A percentile compares a stretch with the other conserved stretches of the same genome.
Evolutionary conservation across 1,139 yeast species (phyloP).

Genomic region (Blastobotrys raffinosifermentans): DNA sequence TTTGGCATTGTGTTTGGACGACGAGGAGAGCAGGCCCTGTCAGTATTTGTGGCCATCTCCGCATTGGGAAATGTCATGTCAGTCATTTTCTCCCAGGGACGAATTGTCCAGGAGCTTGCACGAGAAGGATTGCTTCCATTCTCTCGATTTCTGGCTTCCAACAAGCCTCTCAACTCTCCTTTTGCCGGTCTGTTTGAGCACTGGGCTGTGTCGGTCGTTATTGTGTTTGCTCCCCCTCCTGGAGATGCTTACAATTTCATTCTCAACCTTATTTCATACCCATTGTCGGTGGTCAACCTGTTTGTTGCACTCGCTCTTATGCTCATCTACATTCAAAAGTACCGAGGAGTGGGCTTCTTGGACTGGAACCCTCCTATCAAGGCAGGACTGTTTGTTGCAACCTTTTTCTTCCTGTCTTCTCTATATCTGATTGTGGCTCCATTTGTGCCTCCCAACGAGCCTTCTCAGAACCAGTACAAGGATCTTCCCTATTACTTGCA

Average conservation of each 20-base stretch:
- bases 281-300: constrained; percentile 64
- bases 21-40: constrained; percentile 56
- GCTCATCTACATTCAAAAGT: constrained; percentile 53
- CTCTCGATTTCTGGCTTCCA: constrained; percentile 49
- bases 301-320: constrained; percentile 68
- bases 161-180: constrained; percentile 50
- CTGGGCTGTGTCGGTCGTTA: constrained; percentile 46
- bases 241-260: constrained; percentile 78
- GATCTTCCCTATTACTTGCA: constrained; percentile 72
- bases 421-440: constrained; percentile 73
- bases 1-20: constrained; percentile 70
- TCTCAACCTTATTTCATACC: constrained; percentile 68
- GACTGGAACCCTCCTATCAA: constrained; percentile 73
- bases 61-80: constrained; percentile 75
- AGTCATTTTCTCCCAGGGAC: constrained; percentile 71
- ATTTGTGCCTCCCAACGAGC: constrained; percentile 65
- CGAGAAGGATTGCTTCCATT: constrained; percentile 68
- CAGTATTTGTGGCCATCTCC: constrained; percentile 68
- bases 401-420: constrained; percentile 63
- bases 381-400: constrained; percentile 57
- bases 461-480: constrained; percentile 57
- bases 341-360: constrained; percentile 30
- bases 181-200: constrained; percentile 51
- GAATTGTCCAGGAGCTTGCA: constrained; percentile 71
- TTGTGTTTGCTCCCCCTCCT: constrained; percentile 63